Evolutionary conservation across 306 rosid species (phyloP).

Genomic region (Quercus agrifolia): DNA sequence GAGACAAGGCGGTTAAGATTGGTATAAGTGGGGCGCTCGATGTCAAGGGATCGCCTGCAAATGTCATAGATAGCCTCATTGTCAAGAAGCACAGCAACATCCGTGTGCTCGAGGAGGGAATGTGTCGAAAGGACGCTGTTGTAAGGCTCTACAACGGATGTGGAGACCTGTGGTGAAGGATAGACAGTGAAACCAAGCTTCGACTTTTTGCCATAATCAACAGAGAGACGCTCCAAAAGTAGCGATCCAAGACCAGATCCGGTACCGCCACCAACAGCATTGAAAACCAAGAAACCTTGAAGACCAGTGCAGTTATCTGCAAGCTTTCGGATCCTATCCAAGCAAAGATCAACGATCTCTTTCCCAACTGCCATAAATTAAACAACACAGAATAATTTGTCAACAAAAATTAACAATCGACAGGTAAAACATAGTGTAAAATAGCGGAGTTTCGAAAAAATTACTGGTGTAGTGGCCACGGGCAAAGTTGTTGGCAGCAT

Average conservation of each 20-base stretch:
- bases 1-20: conserved; percentile 85
- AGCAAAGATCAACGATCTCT: conserved; percentile 91
- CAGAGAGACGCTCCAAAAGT: conserved; percentile 77
- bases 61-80: conserved; percentile 89
- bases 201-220: conserved; percentile 76
- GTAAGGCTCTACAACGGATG: conserved; percentile 86
- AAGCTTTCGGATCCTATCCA: conserved; percentile 76
- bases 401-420: neutral
- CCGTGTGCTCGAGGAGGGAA: conserved; percentile 87
- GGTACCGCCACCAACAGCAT: conserved; percentile 86
- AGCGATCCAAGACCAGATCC: conserved; percentile 88
- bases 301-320: conserved; percentile 89
- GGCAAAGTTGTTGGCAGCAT: conserved; percentile 91
- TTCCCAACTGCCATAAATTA: conserved; percentile 51
- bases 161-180: conserved; percentile 88
- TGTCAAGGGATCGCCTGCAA: conserved; percentile 76
- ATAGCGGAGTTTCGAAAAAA: neutral
- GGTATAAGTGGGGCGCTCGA: conserved; percentile 87
- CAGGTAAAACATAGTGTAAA: neutral
- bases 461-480: conserved; percentile 82
- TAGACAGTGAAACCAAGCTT: conserved; percentile 84
- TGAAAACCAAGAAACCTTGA: conserved; percentile 87
- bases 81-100: conserved; percentile 72
- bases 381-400: neutral
- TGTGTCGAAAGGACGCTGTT: conserved; percentile 91